phyloP scores from a whole-genome alignment of 208 protist species.

The Endotrypanum monterogeii region DNA sequence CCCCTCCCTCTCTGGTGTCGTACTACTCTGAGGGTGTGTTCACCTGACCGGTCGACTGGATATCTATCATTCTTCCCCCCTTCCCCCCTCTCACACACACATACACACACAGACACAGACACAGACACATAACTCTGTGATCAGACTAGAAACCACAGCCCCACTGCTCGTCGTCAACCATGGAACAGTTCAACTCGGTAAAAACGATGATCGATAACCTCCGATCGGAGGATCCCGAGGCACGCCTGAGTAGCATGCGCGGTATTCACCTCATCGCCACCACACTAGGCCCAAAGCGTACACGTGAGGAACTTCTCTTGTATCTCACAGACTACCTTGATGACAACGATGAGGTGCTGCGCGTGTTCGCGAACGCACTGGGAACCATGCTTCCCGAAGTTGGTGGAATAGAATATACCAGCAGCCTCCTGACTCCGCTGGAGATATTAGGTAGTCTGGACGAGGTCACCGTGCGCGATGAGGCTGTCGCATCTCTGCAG shows the following conservation, averaged over 20 bases:
- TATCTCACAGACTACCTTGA: constrained; percentile 98
- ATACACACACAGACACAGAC: too few species aligned
- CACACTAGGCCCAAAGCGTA: constrained; percentile 96
- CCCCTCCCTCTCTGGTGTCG: background rate
- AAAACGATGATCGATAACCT: constrained; percentile 97
- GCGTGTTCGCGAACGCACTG: constrained; percentile 97
- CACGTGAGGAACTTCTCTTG: constrained; percentile 96
- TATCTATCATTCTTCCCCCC: background rate
- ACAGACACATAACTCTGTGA: too few species aligned
- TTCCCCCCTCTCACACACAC: too few species aligned
- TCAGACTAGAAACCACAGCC: constrained; percentile 13
- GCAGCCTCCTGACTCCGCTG: constrained; percentile 93
- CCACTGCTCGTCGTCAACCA: constrained; percentile 14
- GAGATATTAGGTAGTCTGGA: constrained; percentile 97
- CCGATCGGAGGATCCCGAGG: constrained; percentile 95
- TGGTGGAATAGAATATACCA: constrained; percentile 92
- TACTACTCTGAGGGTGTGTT: background rate
- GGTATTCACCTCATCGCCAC: constrained; percentile 97
- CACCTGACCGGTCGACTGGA: background rate
- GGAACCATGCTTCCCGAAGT: constrained; percentile 97
- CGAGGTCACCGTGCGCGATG: constrained; percentile 97
- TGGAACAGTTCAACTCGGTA: constrained; percentile 95
- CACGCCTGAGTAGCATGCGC: constrained; percentile 96
- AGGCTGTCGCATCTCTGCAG: constrained; percentile 88
- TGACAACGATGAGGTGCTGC: constrained; percentile 99